Base-by-base conservation (phyloP, 768 basidiomycete genomes). In the Termitomyces eurrhizus region DNA sequence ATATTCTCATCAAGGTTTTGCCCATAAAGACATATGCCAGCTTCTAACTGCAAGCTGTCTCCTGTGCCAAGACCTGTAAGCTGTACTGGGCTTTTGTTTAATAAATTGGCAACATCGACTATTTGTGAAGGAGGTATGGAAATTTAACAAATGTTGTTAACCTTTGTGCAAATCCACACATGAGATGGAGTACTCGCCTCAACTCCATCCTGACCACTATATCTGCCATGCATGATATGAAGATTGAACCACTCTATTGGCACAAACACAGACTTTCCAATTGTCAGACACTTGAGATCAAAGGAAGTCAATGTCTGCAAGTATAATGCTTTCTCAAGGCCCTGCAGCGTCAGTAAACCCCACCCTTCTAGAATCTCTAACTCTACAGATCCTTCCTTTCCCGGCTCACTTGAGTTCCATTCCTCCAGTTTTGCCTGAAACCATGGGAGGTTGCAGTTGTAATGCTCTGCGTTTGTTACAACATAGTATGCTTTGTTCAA, bases 171-270 rank as follows among this genome's bases (percentile, higher is more conserved):
- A 24, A 7, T 56, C 18, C 41, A 24, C 44, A 44, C 21, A 33
- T 21, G 8, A 24, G n/a, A 42, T 5, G 13, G 2, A 7, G 26
- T 18, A 63, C 64, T 60, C 29, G 88, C 94, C 81, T 99, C 97
- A 65, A 99, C 98, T 0, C 97, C 97, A 73, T 99, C 97, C 75
- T 99, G 96, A 12, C 97, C 97, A 0, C 96, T 98, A 75, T 99
- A 99, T 5, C 97, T 96, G 33, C 94, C 93, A 16, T 97, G 86
- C 8, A 94, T 90, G 35, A 98, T 85, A 69, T 98, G 94, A 39
- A 92, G 82, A 69, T 86, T 87, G 65, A 87, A 84, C 4, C 86
- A 88, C 60, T 88, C 88, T 45, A 97, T 81, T 0, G 89, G 85
- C 9, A 93, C 82, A 69, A 86, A 93, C 0, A 89, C 88, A 21